Evolutionary conservation across 1,284 basidiomycete species (phyloP), one percentile per base, ranked within the genome.

Genomic region (Cryptococcus sp.): DNA sequence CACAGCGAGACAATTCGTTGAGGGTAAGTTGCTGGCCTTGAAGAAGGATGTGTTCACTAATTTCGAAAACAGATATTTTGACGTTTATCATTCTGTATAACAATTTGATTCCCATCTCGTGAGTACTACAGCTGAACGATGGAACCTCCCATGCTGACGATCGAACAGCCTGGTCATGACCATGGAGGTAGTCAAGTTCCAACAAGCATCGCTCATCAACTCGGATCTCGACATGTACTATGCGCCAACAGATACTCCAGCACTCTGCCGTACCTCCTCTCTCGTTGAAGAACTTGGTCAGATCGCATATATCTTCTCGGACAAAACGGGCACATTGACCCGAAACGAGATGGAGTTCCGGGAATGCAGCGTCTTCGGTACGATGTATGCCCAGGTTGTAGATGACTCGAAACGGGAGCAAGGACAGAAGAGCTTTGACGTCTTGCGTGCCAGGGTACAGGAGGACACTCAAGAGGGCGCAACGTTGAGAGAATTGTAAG

Each of bases 1-100:
- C 11, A 42, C 50, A 90, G 91, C 88, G 31, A 87, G 85, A 69
- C 84, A 83, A 51, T 93, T 93, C 75, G 83, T 90, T 50, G 90
- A 93, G 84, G 89, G 89, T 88, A 56, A 49, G 78, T n/a, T 7
- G 10, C 25, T 4, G 27, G 15, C 17, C 57, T 5, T 35, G 25
- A 7, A 45, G 19, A 22, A 22, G 8, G 58, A 55, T 50, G 27
- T 23, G 35, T 16, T 16, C 53, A 47, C 42, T 55, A 45, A 66
- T 59, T 35, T 48, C 40, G 16, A 13, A 35, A 19, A 42, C 42
- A 88, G 95, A 98, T 77, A 93, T 99, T 60, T 83, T 99, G 48
- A 99, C 96, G 1, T 99, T 98, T 81, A 92, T 99, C 80, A 97
- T 99, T 76, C 84, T 97, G 42, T 97, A 98, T 84, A 99, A 98